phyloP scores from a whole-genome alignment of 2,329 filamentous ascomycete species.

The Aspergillus transmontanensis region DNA sequence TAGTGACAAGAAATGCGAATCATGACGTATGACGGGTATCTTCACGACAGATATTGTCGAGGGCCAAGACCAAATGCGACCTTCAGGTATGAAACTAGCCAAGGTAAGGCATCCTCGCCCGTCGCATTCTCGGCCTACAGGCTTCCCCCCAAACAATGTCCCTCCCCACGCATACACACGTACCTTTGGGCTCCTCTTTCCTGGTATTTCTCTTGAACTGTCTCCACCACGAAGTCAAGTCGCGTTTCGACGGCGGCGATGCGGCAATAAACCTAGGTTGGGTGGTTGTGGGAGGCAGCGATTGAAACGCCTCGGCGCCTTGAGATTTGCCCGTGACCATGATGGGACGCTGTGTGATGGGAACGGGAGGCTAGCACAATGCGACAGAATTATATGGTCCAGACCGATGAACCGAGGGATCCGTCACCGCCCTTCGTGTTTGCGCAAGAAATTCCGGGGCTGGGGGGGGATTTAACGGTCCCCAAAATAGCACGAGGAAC shows the following conservation, averaged over 20 bases:
- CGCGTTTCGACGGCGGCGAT: conserved; percentile 80
- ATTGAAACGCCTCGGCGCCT: conserved; percentile 36
- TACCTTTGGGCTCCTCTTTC: conserved; percentile 64
- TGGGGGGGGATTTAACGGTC: conserved; percentile 21
- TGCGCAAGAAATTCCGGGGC: conserved; percentile 33
- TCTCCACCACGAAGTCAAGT: conserved; percentile 97
- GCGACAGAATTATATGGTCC: conserved; percentile 15
- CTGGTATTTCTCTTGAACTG: conserved; percentile 77
- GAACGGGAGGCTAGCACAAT: conserved; percentile 9
- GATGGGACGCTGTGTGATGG: conserved; percentile 16
- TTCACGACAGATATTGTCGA: background rate
- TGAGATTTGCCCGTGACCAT: conserved; percentile 44
- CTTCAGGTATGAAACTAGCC: background rate
- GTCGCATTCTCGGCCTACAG: background rate
- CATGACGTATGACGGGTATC: background rate
- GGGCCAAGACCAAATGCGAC: background rate
- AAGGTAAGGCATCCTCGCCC: background rate
- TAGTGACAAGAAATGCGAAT: background rate
- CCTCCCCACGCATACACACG: conserved; percentile 15
- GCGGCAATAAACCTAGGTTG: conserved; percentile 53
- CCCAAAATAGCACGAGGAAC: conserved; percentile 33
- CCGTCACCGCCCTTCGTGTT: conserved; percentile 36
- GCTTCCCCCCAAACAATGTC: conserved; percentile 35
- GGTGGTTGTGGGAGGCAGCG: conserved; percentile 30
- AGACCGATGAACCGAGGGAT: conserved; percentile 15